Percentiles rank a stretch among this genome's conserved stretches.
Conservation (phyloP, 1,139 yeast genomes). For the Candida tetrigidarum region DNA sequence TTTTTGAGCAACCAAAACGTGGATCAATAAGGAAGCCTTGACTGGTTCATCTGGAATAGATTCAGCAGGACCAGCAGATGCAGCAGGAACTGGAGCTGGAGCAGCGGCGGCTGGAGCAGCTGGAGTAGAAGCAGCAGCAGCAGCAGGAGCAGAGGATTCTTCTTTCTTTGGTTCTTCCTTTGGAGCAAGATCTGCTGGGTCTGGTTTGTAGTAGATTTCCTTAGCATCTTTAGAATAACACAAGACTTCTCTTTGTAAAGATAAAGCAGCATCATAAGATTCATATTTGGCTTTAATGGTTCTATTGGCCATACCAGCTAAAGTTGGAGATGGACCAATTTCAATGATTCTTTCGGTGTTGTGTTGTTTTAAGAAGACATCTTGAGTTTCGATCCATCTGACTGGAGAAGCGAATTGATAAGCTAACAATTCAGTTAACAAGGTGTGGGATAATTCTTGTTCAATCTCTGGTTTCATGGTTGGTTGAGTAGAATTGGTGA, state of each 20-base stretch:
- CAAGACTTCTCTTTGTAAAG: constrained; percentile 94
- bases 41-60: constrained; percentile 89
- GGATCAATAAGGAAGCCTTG: constrained; percentile 79
- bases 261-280: constrained; percentile 96
- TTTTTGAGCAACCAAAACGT: constrained; percentile 93
- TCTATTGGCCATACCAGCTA: constrained; percentile 98
- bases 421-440: constrained; percentile 93
- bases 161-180: constrained; percentile 25
- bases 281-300: constrained; percentile 96
- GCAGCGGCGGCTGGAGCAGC: constrained; percentile 56
- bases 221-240: constrained; percentile 96
- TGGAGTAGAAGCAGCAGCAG: constrained; percentile 50
- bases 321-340: constrained; percentile 98
- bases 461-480: constrained; percentile 95
- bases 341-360: constrained; percentile 97
- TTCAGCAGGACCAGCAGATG: constrained; percentile 76
- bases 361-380: constrained; percentile 90
- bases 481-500: constrained; percentile 1
- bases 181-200: constrained; percentile 65
- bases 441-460: constrained; percentile 95
- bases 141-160: constrained; percentile 35
- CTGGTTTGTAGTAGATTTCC: constrained; percentile 95
- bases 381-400: constrained; percentile 99
- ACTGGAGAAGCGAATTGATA: constrained; percentile 99
- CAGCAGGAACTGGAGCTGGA: constrained; percentile 62